Evolutionary conservation across 202 grass and related monocot species (phyloP).

Genomic region (Eragrostis tef): DNA sequence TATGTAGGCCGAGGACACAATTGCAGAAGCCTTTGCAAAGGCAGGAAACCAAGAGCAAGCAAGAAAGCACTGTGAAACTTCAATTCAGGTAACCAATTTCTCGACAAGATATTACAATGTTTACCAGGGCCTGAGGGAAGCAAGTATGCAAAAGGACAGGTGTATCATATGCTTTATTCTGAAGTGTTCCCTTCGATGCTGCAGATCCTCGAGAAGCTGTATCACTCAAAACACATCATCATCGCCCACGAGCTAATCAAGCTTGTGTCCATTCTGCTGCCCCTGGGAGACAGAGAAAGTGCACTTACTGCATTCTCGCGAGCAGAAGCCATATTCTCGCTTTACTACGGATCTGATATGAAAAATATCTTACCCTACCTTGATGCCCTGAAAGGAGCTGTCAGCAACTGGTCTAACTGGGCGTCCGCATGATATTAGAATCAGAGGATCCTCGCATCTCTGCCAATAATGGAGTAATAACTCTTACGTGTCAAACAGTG

Average conservation of each 20-base stretch:
- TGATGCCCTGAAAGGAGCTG: conserved; percentile 54
- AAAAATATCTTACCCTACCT: conserved; percentile 64
- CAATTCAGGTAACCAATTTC: conserved; percentile 64
- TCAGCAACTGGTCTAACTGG: background rate
- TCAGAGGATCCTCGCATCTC: background rate
- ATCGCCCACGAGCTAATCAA: conserved; percentile 87
- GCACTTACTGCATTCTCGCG: conserved; percentile 44
- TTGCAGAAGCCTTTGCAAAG: conserved; percentile 72
- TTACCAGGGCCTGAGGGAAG: background rate
- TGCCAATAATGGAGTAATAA: background rate
- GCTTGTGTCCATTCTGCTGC: conserved; percentile 69
- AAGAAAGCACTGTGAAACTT: conserved; percentile 74
- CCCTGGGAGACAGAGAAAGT: conserved; percentile 43
- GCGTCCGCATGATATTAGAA: background rate
- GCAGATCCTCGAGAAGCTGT: conserved; percentile 87
- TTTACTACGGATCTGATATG: conserved; percentile 73
- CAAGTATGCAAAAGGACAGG: background rate
- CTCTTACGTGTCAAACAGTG: background rate
- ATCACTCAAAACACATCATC: conserved; percentile 69
- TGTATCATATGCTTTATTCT: background rate
- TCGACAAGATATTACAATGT: background rate
- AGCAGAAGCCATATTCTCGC: conserved; percentile 68
- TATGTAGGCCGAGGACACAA: conserved; percentile 72
- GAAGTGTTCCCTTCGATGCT: conserved; percentile 33
- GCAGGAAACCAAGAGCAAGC: conserved; percentile 64